Conservation (phyloP, 2,329 filamentous ascomycete genomes). For the Fusarium sp. region DNA sequence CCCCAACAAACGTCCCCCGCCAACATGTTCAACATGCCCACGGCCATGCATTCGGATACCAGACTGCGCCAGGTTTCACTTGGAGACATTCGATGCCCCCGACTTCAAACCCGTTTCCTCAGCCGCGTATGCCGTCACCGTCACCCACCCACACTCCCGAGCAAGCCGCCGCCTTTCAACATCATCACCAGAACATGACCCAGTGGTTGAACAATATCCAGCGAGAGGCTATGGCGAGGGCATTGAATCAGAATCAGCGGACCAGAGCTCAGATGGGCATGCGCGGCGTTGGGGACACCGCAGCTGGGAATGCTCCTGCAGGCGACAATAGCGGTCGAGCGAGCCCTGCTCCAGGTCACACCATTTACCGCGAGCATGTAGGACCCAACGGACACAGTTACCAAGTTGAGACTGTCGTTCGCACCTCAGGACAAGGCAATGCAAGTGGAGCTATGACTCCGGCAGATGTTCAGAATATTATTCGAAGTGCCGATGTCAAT, state of each 20-base stretch:
- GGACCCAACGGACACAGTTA: conserved; percentile 48
- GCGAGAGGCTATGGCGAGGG: conserved; percentile 54
- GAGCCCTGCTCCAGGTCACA: conserved; percentile 46
- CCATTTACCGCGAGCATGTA: conserved; percentile 47
- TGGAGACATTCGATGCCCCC: conserved; percentile 45
- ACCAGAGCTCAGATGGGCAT: conserved; percentile 52
- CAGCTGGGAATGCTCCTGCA: conserved; percentile 31
- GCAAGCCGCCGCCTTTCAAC: conserved; percentile 46
- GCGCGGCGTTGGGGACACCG: conserved; percentile 51
- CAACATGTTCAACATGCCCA: conserved; percentile 33
- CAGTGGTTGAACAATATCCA: conserved; percentile 59
- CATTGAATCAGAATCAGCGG: conserved; percentile 55
- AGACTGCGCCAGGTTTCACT: conserved; percentile 42
- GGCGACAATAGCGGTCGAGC: conserved; percentile 43
- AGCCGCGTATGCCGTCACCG: conserved; percentile 47
- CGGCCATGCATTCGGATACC: conserved; percentile 41
- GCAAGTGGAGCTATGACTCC: conserved; percentile 49
- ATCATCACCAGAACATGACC: conserved; percentile 55
- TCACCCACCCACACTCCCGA: conserved; percentile 42
- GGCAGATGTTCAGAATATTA: conserved; percentile 56
- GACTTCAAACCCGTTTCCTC: conserved; percentile 40
- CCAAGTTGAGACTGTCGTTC: conserved; percentile 49
- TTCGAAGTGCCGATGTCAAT: conserved; percentile 56
- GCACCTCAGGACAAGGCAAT: conserved; percentile 28
- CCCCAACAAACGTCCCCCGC: conserved; percentile 38